Evolutionary conservation across 2,329 filamentous ascomycete species (phyloP), one percentile per base, ranked within the genome.

Genomic region (Aspergillus transmontanensis): DNA sequence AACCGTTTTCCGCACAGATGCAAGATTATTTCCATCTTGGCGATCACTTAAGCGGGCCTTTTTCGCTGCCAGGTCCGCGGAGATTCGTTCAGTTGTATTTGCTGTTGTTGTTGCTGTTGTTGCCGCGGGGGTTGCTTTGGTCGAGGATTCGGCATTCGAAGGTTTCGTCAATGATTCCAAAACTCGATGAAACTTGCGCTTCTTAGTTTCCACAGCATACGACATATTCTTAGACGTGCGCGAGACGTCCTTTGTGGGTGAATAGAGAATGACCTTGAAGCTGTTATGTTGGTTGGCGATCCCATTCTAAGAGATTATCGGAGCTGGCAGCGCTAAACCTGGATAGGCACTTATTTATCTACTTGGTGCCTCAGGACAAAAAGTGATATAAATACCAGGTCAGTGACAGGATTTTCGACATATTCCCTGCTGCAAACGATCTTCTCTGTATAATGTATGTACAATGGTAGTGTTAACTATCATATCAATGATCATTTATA

Each of bases 181-280:
- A 10, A 81, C 77, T 45, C 80, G 78, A 59, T 82, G 79, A 41
- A 82, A 83, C 61, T 82, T 82, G 62, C 80, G 76, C 65, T 82
- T 81, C 69, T 82, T 81, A 7, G 79, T 79, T 60, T 80, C 79
- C 36, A 82, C 68, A 7, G 79, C 76, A 69, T 82, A 82, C 12
- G 78, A 80, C 78, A 80, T 80, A 39, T 68, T 73, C 30, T 56
- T 36, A 21, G 54, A 32, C 21, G 32, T 36, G 16, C 23, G 45
- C 30, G 32, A 19, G 21, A 43, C 30, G 30, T 32, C 48, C 45
- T 32, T 32, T n/a, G 48, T 6, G 10, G 48, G 28, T 32, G 28
- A 34, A 7, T 3, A 34, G 19, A 51, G 26, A 32, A 53, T 53
- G 10, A 43, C 26, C 39, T 59, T 32, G 48, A 12, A 51, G 28